phyloP scores from a whole-genome alignment of 202 grass and related monocot species.

The Musa balbisiana region DNA sequence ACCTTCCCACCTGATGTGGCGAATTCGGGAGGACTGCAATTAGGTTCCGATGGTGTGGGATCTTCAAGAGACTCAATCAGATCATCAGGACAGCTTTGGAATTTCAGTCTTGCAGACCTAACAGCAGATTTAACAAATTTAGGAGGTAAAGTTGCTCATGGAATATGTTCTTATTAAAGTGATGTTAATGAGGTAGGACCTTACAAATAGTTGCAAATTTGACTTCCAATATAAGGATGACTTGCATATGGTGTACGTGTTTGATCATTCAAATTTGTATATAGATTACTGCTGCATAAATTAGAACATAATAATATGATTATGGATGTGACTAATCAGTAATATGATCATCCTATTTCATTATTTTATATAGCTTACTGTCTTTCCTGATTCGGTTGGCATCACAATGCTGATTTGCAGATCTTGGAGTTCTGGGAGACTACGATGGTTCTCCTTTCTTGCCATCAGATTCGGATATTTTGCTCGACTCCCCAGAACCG shows the following conservation, averaged over 20 bases:
- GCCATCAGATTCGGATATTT: slow-evolving; percentile 75
- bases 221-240: not conserved
- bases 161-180: not conserved
- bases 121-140: slow-evolving; percentile 86
- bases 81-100: slow-evolving; percentile 91
- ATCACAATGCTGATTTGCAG: slow-evolving; percentile 24
- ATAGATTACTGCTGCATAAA: not conserved
- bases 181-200: not conserved
- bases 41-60: slow-evolving; percentile 51
- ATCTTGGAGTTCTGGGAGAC: slow-evolving; percentile 79
- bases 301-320: not conserved
- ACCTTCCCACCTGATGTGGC: slow-evolving; percentile 51
- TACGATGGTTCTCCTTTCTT: slow-evolving; percentile 82
- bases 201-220: not conserved
- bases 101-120: slow-evolving; percentile 94
- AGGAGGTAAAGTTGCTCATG: slow-evolving; percentile 49
- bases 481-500: slow-evolving; percentile 91
- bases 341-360: not conserved
- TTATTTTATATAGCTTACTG: not conserved
- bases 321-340: not conserved
- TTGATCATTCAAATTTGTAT: not conserved
- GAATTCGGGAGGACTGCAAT: slow-evolving; percentile 50
- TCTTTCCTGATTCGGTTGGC: not conserved
- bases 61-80: slow-evolving; percentile 66
- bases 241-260: not conserved